Base-by-base conservation (phyloP, 345 rosid species). In the Cardamine resedifolia region DNA sequence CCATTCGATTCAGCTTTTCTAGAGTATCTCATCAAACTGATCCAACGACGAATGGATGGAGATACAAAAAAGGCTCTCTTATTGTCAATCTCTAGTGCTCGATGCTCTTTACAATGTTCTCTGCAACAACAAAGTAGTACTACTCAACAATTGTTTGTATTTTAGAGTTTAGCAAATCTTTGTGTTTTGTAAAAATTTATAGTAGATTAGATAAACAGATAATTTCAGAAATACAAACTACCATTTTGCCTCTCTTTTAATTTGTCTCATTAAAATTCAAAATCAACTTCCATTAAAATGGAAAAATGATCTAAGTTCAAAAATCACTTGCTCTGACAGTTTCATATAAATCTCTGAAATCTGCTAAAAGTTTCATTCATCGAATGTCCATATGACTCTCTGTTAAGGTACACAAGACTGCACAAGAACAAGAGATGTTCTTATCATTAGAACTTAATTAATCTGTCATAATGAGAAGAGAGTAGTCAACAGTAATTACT, bases 61-160 rank as follows among this genome's bases (percentile, higher is more conserved):
- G 80, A 85, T 14, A 55, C 75, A 0, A 82, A 79, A 63, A 81
- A 56, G 2, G 74, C 83, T 44, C 33, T 81, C 39, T 53, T 80
- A 10, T 9, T 56, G 60, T 74, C 71, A 19, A 61, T 71, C 14
- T 44, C 72, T n/a, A 49, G 56, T 8, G 59, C 52, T 61, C 23
- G 44, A 21, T 79, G 66, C 4, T 75, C 63, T 45, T 53, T 16
- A 4, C 58, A 56, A 19, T 34, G 21, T 44, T 44, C 44, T 31
- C 4, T 24, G 0, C 61, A 10, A 61, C 43, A 39, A 34, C 55
- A 57, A 0, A 20, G 21, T 7, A 16, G 38, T 21, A n/a, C 0
- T 43, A 48, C 58, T 38, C 71, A 48, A 14, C 67, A 67, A 18
- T 4, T 68, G 19, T 9, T 68, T 68, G 71, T 67, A 34, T 52